Conservation (phyloP, 2,329 filamentous ascomycete genomes). For the Lasiodiplodia sp. region DNA sequence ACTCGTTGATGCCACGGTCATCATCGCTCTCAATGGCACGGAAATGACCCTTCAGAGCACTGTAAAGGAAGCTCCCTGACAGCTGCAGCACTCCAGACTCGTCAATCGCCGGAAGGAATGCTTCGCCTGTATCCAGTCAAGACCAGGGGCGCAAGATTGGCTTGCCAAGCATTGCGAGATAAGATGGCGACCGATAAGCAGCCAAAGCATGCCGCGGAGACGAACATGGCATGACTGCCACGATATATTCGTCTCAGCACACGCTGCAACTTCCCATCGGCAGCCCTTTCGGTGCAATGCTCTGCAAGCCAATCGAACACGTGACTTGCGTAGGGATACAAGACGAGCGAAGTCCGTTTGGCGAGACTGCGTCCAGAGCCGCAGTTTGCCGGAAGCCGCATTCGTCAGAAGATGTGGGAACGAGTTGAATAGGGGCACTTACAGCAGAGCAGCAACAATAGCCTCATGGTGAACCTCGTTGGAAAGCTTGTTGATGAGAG, state of each 20-base stretch:
- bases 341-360: not conserved
- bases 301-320: not conserved
- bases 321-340: not conserved
- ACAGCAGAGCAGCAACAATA: slow-evolving; percentile 77
- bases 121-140: not conserved
- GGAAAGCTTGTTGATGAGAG: slow-evolving; percentile 71
- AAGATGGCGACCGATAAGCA: not conserved
- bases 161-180: not conserved
- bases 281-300: not conserved
- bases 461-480: slow-evolving; percentile 70
- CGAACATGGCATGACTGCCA: not conserved
- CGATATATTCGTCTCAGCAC: not conserved
- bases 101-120: not conserved
- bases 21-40: slow-evolving; percentile 65
- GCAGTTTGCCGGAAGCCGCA: slow-evolving; percentile 16
- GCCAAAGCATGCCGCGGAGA: not conserved
- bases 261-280: not conserved
- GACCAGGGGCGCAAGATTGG: not conserved
- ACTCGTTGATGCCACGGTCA: slow-evolving; percentile 70
- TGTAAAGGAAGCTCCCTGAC: slow-evolving; percentile 41
- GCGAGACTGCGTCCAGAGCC: slow-evolving; percentile 7
- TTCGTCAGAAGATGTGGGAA: not conserved
- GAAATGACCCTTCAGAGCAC: slow-evolving; percentile 79
- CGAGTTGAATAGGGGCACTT: slow-evolving; percentile 45
- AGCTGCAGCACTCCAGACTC: slow-evolving; percentile 1